Base-by-base conservation (phyloP, 257 asterid species). In the Handroanthus guayacan region DNA sequence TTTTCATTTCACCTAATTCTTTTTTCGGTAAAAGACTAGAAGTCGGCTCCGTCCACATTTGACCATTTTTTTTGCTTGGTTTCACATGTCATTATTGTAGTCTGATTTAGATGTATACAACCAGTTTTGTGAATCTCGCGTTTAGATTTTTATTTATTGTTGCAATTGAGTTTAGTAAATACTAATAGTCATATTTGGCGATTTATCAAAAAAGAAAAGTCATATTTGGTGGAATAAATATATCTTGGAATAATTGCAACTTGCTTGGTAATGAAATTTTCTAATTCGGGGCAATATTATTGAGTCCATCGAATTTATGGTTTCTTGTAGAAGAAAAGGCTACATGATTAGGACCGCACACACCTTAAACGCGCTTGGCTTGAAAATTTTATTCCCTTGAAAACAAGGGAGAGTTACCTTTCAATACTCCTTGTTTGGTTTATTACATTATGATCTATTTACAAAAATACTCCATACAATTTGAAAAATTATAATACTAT, bases 41-140 rank as follows among this genome's bases (percentile, higher is more conserved):
- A 18, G 72, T 38, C 25, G 79, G 79, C 70, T 52, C 69, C 72
- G 84, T 72, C 72, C 34, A 56, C 61, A 14, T 72, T 54, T 62
- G 71, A 62, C 79, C 31, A 11, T 3, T 12, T 16, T 16, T 37
- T 65, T 51, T 10, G 17, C 12, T 72, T 61, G 67, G 39, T 61
- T 67, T 73, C 73, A 43, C 74, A 76, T 76, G 7, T 65, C 36
- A 11, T 41, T 36, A 12, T 36, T 31, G 55, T 11, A 64, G 25
- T 76, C 75, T 62, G 60, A 54, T 54, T 13, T 55, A 9, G 20
- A 56, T 60, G 54, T 9, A 13, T 14, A 14, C 47, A 41, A 41
- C 39, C 12, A 12, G 14, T 70, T 45, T 80, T 69, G 75, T 71
- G 55, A 38, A 71, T 76, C 79, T 12, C 3, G 48, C 0, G 38